A percentile compares a stretch with the other conserved stretches of the same genome.
phyloP scores from a whole-genome alignment of 139 green algal species.

The Micractinium conductrix region DNA sequence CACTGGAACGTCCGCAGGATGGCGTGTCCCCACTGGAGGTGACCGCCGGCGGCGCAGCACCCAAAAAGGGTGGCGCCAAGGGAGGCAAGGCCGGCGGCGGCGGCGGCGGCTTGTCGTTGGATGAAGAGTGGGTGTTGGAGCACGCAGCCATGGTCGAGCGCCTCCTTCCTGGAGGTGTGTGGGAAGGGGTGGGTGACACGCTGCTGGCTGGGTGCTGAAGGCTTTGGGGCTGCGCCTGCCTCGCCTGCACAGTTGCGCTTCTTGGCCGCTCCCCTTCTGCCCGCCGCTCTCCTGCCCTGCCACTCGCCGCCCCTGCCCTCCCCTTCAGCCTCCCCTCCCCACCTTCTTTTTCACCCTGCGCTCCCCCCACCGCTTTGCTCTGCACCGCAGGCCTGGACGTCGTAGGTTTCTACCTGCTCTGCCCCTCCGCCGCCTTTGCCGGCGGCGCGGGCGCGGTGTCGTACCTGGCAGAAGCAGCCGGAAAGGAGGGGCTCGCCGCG shows the following conservation, averaged over 20 bases:
- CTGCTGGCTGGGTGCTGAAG: too few relatives aligned
- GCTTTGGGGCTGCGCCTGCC: too few relatives aligned
- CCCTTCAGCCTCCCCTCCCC: not conserved
- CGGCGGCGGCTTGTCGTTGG: conserved; percentile 40
- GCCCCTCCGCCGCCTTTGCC: conserved; percentile 17
- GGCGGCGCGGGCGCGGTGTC: not conserved
- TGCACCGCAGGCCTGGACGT: conserved; percentile 22
- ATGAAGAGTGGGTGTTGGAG: conserved; percentile 64
- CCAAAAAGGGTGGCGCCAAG: conserved; percentile 12
- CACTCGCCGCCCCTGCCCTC: not conserved
- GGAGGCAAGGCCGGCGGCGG: not conserved
- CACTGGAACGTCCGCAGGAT: too few relatives aligned
- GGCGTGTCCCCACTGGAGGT: not conserved
- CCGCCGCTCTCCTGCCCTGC: not conserved
- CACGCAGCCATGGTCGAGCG: conserved; percentile 61
- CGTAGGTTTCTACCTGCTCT: conserved; percentile 30
- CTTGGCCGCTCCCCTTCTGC: not conserved
- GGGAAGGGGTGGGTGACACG: too few relatives aligned
- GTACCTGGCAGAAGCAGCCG: not conserved
- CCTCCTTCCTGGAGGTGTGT: conserved; percentile 69
- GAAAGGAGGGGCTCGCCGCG: not conserved
- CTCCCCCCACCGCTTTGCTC: not conserved
- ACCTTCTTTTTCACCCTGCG: not conserved
- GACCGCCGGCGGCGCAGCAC: not conserved
- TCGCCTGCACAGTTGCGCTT: not conserved